Conservation (phyloP, 2,329 filamentous ascomycete species). For the Keithomyces neogunnii region DNA sequence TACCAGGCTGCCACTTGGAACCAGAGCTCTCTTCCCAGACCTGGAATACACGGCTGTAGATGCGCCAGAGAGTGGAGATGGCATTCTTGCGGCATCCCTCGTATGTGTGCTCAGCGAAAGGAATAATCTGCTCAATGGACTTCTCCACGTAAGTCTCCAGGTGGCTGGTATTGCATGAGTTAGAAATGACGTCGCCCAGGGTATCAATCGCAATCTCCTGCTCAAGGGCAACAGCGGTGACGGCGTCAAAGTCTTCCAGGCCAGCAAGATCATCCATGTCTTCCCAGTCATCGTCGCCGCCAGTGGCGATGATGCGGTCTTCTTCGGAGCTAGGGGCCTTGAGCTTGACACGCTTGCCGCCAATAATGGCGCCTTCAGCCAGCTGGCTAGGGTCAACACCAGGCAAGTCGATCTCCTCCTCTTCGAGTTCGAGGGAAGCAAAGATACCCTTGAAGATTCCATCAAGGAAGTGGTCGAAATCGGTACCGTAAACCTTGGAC, state of each 20-base stretch:
- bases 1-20: slow-evolving; percentile 80
- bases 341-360: slow-evolving; percentile 79
- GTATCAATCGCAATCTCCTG: slow-evolving; percentile 97
- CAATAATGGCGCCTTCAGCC: slow-evolving; percentile 66
- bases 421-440: slow-evolving; percentile 75
- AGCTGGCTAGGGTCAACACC: slow-evolving; percentile 49
- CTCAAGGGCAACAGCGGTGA: slow-evolving; percentile 85
- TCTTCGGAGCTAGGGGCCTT: slow-evolving; percentile 46
- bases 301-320: slow-evolving; percentile 46
- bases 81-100: slow-evolving; percentile 91
- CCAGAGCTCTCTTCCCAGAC: slow-evolving; percentile 68
- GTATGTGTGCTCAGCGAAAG: slow-evolving; percentile 79
- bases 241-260: slow-evolving; percentile 75
- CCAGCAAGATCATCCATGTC: slow-evolving; percentile 72
- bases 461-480: slow-evolving; percentile 69
- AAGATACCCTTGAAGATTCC: slow-evolving; percentile 75
- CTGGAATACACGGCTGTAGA: slow-evolving; percentile 84
- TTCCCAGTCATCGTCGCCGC: slow-evolving; percentile 46
- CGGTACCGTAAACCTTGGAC: slow-evolving; percentile 83
- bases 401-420: slow-evolving; percentile 78
- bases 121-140: slow-evolving; percentile 72
- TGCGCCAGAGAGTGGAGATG: slow-evolving; percentile 84
- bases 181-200: slow-evolving; percentile 81
- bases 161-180: slow-evolving; percentile 68
- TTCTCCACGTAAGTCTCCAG: slow-evolving; percentile 78